Percentiles rank a stretch among this genome's conserved stretches.
phyloP scores from a whole-genome alignment of 805 yeast genomes.

The Candida broadrunensis region DNA sequence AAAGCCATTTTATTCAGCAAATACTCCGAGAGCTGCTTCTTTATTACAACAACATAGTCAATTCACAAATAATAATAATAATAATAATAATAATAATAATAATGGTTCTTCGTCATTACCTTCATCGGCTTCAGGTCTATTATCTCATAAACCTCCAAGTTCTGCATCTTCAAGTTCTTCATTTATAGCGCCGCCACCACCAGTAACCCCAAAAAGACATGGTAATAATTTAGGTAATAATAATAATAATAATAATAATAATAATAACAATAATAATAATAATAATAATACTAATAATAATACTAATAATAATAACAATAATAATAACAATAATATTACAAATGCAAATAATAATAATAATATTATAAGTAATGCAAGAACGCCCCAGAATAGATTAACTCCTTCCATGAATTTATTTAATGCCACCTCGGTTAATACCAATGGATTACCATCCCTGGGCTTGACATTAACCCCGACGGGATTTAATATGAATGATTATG shows the following conservation, averaged over 20 bases:
- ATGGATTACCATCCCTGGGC: slow-evolving; percentile 40
- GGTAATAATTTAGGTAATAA: slow-evolving; percentile 1
- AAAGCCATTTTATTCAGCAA: slow-evolving; percentile 27
- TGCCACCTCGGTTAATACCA: slow-evolving; percentile 14
- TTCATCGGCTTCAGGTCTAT: neutral
- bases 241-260: slow-evolving; percentile 4
- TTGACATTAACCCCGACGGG: slow-evolving; percentile 56
- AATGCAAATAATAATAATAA: too few species aligned
- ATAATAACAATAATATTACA: slow-evolving; percentile 1
- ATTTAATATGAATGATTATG: slow-evolving; percentile 80
- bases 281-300: too few species aligned
- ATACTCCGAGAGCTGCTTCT: slow-evolving; percentile 24
- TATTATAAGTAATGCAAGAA: slow-evolving; percentile 18
- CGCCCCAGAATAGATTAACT: slow-evolving; percentile 42
- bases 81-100: neutral
- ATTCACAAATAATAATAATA: too few species aligned
- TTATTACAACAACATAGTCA: slow-evolving; percentile 3
- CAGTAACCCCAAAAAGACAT: slow-evolving; percentile 42
- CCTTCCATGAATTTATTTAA: slow-evolving; percentile 35
- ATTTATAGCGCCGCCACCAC: slow-evolving; percentile 40
- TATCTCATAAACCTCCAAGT: neutral
- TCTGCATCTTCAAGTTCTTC: slow-evolving; percentile 12
- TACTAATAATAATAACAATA: slow-evolving; percentile 5
- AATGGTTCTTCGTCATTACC: slow-evolving; percentile 4
- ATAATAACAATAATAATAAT: slow-evolving; percentile 1